Evolutionary conservation across 345 rosid species (phyloP).

Genomic region (Hypericum androsaemum): DNA sequence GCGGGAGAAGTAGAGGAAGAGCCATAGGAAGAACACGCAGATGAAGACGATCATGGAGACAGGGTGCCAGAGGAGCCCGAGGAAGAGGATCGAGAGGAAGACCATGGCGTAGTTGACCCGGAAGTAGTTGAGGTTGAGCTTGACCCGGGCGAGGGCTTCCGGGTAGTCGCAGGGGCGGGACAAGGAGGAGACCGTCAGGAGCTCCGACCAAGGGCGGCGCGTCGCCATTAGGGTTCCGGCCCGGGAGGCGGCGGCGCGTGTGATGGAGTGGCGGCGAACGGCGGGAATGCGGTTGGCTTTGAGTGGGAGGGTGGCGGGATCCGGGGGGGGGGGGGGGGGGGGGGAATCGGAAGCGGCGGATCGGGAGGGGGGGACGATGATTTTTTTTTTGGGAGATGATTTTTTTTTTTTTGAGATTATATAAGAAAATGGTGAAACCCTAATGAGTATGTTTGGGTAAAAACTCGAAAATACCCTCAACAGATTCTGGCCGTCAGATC

Average conservation of each 20-base stretch:
- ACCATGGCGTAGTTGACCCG: slow-evolving; percentile 39
- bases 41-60: slow-evolving; percentile 33
- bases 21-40: slow-evolving; percentile 36
- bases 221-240: slow-evolving; percentile 19
- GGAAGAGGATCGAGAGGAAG: slow-evolving; percentile 25
- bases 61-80: slow-evolving; percentile 52
- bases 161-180: slow-evolving; percentile 24
- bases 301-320: no score
- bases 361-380: no score
- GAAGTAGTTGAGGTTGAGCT: slow-evolving; percentile 27
- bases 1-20: slow-evolving; percentile 42
- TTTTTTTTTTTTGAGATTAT: no score
- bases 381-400: no score
- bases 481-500: no score
- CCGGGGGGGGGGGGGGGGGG: no score
- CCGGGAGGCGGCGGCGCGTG: slow-evolving; percentile 34
- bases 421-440: no score
- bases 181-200: slow-evolving; percentile 31
- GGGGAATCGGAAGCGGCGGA: no score
- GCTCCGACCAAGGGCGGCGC: slow-evolving; percentile 48
- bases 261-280: slow-evolving; percentile 11
- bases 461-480: no score
- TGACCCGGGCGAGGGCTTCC: slow-evolving; percentile 28
- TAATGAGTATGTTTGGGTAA: no score
- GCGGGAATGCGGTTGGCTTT: no score